Percentiles rank a stretch among this genome's conserved stretches.
phyloP scores from a whole-genome alignment of 805 yeast species.

The Yamadazyma paraphyllophila region DNA sequence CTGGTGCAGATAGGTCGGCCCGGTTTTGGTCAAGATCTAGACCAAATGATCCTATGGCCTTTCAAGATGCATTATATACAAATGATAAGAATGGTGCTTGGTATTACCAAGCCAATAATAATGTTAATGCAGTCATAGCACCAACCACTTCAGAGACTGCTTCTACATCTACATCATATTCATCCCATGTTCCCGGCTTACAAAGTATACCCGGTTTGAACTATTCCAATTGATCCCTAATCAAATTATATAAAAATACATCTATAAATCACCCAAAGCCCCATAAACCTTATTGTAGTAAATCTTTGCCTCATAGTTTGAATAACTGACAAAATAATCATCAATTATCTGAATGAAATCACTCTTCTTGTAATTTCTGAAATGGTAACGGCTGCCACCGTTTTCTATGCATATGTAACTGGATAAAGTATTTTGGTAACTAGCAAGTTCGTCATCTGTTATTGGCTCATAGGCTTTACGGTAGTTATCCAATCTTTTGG shows the following conservation, averaged over 20 bases:
- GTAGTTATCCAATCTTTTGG: slow-evolving; percentile 54
- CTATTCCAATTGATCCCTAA: slow-evolving; percentile 3
- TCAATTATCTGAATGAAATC: slow-evolving; percentile 10
- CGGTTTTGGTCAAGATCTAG: slow-evolving; percentile 93
- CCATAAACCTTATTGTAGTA: slow-evolving; percentile 26
- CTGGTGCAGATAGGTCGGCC: slow-evolving; percentile 90
- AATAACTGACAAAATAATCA: slow-evolving; percentile 16
- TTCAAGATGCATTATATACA: slow-evolving; percentile 78
- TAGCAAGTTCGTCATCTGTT: slow-evolving; percentile 22
- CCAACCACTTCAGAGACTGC: slow-evolving; percentile 15
- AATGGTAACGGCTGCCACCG: slow-evolving; percentile 22
- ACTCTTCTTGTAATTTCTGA: slow-evolving; percentile 9
- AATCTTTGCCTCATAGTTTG: slow-evolving; percentile 20
- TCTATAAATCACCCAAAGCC: slow-evolving; percentile 3
- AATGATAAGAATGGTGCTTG: slow-evolving; percentile 47
- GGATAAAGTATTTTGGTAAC: slow-evolving; percentile 15
- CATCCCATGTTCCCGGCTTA: slow-evolving; percentile 10
- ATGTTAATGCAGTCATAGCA: slow-evolving; percentile 40
- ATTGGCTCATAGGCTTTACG: slow-evolving; percentile 33
- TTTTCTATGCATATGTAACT: slow-evolving; percentile 26
- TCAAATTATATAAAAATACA: slow-evolving; percentile 1
- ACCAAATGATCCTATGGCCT: slow-evolving; percentile 83
- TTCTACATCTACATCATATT: slow-evolving; percentile 2
- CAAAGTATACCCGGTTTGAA: slow-evolving; percentile 23
- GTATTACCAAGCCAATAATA: slow-evolving; percentile 47